These are phyloP conservation scores for Colletotrichum sp. DNA, from an alignment of 2,329 filamentous ascomycete species.

Conservation along the genomic window DNA sequence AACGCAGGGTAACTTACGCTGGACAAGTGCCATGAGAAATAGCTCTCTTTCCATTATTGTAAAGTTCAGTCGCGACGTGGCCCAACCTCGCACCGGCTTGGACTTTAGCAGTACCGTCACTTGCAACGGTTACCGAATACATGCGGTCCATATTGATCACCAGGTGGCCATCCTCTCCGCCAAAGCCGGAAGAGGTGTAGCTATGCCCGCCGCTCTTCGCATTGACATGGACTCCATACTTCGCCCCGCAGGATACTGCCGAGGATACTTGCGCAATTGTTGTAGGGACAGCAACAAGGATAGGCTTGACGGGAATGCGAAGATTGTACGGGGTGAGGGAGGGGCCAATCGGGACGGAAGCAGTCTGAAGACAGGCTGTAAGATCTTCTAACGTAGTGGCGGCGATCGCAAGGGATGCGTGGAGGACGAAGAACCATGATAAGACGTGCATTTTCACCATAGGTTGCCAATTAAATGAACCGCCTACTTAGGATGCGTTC, in stretches of 20 bases:
- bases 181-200: conserved; percentile 52
- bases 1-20: conserved; percentile 36
- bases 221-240: conserved; percentile 47
- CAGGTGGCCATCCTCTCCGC: conserved; percentile 52
- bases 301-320: conserved; percentile 40
- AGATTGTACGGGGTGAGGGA: conserved; percentile 31
- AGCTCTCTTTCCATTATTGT: conserved; percentile 40
- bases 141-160: conserved; percentile 53
- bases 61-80: conserved; percentile 45
- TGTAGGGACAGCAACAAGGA: conserved; percentile 46
- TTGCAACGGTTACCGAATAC: conserved; percentile 45
- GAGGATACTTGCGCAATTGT: conserved; percentile 48
- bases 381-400: background rate
- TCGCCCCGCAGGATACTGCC: conserved; percentile 48
- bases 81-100: conserved; percentile 56
- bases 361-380: conserved; percentile 25
- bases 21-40: conserved; percentile 58
- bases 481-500: background rate
- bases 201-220: conserved; percentile 58
- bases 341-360: conserved; percentile 25
- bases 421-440: background rate
- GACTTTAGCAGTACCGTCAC: conserved; percentile 42
- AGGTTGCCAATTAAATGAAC: background rate
- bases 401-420: background rate
- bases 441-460: background rate